Conservation (phyloP, 2,329 filamentous ascomycete genomes). For the Diaporthe nobilis region DNA sequence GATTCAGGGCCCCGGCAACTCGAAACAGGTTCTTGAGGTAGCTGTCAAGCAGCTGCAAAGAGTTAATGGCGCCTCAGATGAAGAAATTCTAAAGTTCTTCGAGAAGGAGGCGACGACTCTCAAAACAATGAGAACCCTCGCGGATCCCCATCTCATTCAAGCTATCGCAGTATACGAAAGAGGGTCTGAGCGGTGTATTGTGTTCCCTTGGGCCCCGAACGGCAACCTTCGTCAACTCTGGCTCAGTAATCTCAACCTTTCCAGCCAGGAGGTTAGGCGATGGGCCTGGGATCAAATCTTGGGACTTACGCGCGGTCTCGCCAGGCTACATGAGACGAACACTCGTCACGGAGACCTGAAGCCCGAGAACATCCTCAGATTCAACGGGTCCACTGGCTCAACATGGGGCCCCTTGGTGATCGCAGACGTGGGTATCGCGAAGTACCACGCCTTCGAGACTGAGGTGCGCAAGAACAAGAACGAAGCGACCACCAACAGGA, state of each 20-base stretch:
- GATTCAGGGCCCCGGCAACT: no score
- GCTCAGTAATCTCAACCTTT: neutral
- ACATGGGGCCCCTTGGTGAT: neutral
- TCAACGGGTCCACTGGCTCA: neutral
- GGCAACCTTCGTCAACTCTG: conserved; percentile 14
- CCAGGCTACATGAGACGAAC: neutral
- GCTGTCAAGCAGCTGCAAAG: conserved; percentile 7
- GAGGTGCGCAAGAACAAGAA: neutral
- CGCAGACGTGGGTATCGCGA: conserved; percentile 16
- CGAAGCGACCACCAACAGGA: neutral
- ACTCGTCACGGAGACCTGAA: conserved; percentile 31
- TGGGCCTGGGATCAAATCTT: neutral
- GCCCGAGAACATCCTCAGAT: conserved; percentile 29
- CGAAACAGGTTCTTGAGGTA: neutral
- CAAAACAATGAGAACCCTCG: neutral
- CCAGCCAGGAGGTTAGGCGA: neutral
- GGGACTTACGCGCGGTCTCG: neutral
- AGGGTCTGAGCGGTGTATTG: neutral
- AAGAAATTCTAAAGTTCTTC: neutral
- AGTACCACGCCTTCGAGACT: conserved; percentile 4
- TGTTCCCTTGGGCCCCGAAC: conserved; percentile 5
- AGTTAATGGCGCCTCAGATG: neutral
- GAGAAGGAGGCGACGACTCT: neutral
- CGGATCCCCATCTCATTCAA: neutral
- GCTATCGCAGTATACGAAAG: neutral